Evolutionary conservation across 202 grass and related monocot species (phyloP).

Genomic region (Hordeum pubiflorum): DNA sequence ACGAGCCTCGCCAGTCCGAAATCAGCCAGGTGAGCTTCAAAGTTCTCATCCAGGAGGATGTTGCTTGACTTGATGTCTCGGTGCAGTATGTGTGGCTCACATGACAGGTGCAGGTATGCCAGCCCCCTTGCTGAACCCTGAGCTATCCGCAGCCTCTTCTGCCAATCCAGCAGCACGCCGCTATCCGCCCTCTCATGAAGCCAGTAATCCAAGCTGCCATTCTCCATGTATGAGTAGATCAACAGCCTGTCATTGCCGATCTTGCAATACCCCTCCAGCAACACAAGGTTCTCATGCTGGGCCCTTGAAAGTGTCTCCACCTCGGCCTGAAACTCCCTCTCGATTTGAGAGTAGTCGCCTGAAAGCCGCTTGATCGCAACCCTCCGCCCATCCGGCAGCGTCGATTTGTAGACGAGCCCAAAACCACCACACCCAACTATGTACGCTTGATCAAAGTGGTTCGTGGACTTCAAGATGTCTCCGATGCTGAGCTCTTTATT

Average conservation of each 20-base stretch:
- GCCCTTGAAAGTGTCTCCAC: conserved; percentile 82
- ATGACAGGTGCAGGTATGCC: conserved; percentile 75
- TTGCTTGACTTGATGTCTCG: conserved; percentile 96
- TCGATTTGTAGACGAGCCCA: conserved; percentile 80
- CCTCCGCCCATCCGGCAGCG: conserved; percentile 52
- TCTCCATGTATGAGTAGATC: conserved; percentile 98
- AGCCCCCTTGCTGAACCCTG: conserved; percentile 68
- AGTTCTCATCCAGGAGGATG: conserved; percentile 80
- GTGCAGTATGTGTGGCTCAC: conserved; percentile 89
- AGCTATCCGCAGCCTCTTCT: conserved; percentile 59
- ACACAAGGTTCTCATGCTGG: conserved; percentile 81
- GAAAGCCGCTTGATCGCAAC: conserved; percentile 91
- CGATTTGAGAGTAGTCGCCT: conserved; percentile 83
- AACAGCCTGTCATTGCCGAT: conserved; percentile 61
- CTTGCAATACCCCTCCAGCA: conserved; percentile 86
- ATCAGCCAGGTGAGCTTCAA: conserved; percentile 79
- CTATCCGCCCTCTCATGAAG: conserved; percentile 80
- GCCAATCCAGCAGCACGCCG: conserved; percentile 58
- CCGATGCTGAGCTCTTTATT: conserved; percentile 68
- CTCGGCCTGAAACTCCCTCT: conserved; percentile 91
- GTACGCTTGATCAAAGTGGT: conserved; percentile 81
- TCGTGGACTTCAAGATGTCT: conserved; percentile 79
- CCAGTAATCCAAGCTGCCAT: conserved; percentile 95
- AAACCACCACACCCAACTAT: conserved; percentile 93
- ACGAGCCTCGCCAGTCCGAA: conserved; percentile 87